A percentile compares a stretch with the other conserved stretches of the same genome.
Conservation (phyloP, 1,139 yeast genomes). For the Suhomyces coccinellae region DNA sequence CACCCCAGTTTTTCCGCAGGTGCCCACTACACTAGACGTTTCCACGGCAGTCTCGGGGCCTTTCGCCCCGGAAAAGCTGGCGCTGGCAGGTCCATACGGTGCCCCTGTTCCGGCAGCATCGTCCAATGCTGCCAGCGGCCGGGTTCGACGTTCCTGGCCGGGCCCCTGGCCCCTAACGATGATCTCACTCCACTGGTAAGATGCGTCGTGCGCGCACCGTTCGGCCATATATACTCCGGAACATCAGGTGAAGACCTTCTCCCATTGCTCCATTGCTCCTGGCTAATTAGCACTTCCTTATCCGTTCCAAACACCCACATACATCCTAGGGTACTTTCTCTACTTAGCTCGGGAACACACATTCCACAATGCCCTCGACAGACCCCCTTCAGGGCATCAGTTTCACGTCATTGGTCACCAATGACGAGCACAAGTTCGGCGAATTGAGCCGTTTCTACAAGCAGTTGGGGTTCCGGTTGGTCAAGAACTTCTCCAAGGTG, state of each 20-base stretch:
- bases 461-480: conserved; percentile 56
- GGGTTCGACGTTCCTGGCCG: neutral
- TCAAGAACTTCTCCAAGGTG: conserved; percentile 53
- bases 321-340: neutral
- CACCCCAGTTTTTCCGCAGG: too few species aligned
- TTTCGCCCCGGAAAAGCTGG: too few species aligned
- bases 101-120: too few species aligned
- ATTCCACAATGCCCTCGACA: conserved; percentile 8
- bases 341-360: neutral
- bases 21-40: too few species aligned
- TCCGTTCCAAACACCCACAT: neutral
- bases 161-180: neutral
- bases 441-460: conserved; percentile 54
- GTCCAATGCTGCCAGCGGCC: too few species aligned
- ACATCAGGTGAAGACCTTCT: conserved; percentile 7
- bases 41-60: too few species aligned
- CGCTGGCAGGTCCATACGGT: too few species aligned
- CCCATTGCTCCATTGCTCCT: neutral
- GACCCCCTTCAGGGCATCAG: conserved; percentile 17
- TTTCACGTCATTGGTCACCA: conserved; percentile 62
- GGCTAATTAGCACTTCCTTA: neutral
- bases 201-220: conserved; percentile 7
- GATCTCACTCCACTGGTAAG: neutral
- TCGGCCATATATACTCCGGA: conserved; percentile 12
- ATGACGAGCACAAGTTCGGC: conserved; percentile 46